phyloP scores from a whole-genome alignment of 306 rosid species.

The Castanospermum australe region DNA sequence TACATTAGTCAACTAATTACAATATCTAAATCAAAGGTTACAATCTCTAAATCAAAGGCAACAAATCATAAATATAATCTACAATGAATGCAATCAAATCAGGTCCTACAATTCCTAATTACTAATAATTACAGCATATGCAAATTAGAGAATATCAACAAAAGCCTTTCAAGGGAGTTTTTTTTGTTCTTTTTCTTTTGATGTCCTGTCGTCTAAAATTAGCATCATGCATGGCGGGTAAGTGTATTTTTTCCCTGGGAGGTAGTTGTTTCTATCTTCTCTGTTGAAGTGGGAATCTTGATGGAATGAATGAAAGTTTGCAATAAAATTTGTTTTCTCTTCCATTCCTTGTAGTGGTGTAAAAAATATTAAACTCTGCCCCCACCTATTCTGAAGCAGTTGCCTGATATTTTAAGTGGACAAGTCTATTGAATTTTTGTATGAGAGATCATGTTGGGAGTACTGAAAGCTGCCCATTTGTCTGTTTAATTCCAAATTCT shows the following conservation, averaged over 20 bases:
- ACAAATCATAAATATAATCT: too few species aligned
- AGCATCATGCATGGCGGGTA: not conserved
- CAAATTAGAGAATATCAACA: too few species aligned
- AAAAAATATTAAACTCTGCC: not conserved
- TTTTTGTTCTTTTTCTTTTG: not conserved
- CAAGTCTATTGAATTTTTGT: not conserved
- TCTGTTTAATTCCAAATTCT: not conserved
- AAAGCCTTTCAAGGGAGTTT: not conserved
- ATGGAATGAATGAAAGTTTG: not conserved
- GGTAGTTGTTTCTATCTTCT: not conserved
- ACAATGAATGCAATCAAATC: too few species aligned
- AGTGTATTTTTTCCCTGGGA: not conserved
- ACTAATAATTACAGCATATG: too few species aligned
- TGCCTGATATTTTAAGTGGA: constrained; percentile 6
- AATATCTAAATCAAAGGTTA: too few species aligned
- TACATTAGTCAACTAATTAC: too few species aligned
- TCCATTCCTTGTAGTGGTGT: constrained; percentile 5
- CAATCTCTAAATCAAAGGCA: too few species aligned
- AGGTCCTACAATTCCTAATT: too few species aligned
- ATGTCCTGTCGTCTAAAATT: not conserved
- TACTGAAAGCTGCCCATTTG: not conserved
- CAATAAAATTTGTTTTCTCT: not conserved
- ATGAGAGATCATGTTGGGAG: not conserved
- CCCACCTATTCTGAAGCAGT: not conserved
- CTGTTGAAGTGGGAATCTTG: not conserved